A percentile compares a stretch with the other conserved stretches of the same genome.
Evolutionary conservation across 192 early-diverging fungal species (phyloP).

Genomic region (Entomortierella chlamydospora): DNA sequence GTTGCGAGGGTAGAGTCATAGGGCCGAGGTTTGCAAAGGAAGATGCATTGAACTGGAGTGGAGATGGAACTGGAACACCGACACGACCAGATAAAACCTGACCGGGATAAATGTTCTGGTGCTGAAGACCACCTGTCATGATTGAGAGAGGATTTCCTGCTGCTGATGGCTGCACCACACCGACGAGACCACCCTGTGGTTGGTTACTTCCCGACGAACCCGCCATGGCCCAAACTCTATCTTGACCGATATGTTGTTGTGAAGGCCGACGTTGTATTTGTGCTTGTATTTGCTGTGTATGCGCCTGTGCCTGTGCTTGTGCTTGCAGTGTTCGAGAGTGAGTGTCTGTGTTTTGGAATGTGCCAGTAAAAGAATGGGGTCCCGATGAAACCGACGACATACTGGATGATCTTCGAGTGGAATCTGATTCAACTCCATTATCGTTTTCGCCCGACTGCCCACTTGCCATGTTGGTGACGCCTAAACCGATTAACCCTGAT

Average conservation of each 20-base stretch:
- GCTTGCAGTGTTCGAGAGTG: not conserved
- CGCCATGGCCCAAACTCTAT: constrained; percentile 16
- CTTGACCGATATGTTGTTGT: constrained; percentile 12
- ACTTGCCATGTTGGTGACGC: constrained; percentile 14
- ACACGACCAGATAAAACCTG: constrained; percentile 3
- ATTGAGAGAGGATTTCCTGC: constrained; percentile 8
- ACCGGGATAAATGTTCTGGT: constrained; percentile 12
- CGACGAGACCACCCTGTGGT: constrained; percentile 14
- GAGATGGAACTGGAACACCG: not conserved
- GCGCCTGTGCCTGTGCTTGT: no score
- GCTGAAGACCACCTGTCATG: constrained; percentile 6
- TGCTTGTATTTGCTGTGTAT: not conserved
- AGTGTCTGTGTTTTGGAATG: constrained; percentile 8
- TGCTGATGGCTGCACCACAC: not conserved
- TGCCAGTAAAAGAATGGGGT: constrained; percentile 13
- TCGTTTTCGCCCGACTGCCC: constrained; percentile 9
- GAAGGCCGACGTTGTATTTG: constrained; percentile 2
- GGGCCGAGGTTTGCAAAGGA: constrained; percentile 21
- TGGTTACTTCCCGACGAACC: constrained; percentile 2
- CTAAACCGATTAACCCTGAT: constrained; percentile 6
- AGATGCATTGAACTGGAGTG: constrained; percentile 15
- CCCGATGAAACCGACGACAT: constrained; percentile 19
- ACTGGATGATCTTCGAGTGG: constrained; percentile 8
- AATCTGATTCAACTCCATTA: not conserved
- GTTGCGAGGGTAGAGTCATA: constrained; percentile 18